Base-by-base conservation (phyloP, 208 protist genomes). In the Herpetomonas muscarum region DNA sequence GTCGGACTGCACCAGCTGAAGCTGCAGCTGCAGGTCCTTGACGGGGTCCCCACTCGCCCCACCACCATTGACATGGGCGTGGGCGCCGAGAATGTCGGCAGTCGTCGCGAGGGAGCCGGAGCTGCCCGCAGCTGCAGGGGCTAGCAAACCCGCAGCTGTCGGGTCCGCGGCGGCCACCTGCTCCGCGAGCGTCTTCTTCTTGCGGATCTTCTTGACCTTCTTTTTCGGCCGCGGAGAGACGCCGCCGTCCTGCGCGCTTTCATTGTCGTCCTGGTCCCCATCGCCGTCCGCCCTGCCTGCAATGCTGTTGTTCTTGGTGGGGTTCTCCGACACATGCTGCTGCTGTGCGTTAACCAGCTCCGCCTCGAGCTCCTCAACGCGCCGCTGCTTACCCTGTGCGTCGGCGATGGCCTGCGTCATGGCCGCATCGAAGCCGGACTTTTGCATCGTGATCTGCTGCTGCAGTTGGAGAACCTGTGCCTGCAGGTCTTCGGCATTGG, bases 171-270 rank as follows among this genome's bases (percentile, higher is more conserved):
- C 72, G 13, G 37, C 64, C 3, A 83, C 55, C 59, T 85, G 75
- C 44, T 79, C 73, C 36, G 61, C 60, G 32, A 77, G 45, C 26
- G 60, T 79, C 60, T 74, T 73, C 64, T 69, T 76, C 61, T 75
- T 79, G 17, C 42, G 70, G 41, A 70, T 70, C 67, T 85, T 85
- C 57, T 74, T 80, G n/a, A 68, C 51, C 56, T 74, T 77, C 56
- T 76, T 76, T 61, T 63, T 71, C 29, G 34, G 56, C 22, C 28
- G 45, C 37, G 17, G 39, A 52, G 54, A 9, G 54, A 34, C 22
- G 44, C 45, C 37, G 9, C 32, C 53, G 37, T 61, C 59, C 2
- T 61, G 47, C 1, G n/a, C 55, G 26, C 44, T 64, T 1, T 52
- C 53, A 19, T 46, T 31, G 17, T 53, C 57, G 25, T 32, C 54